Conservation (phyloP, 2,329 filamentous ascomycete species). For the Aspergillus melleus region DNA sequence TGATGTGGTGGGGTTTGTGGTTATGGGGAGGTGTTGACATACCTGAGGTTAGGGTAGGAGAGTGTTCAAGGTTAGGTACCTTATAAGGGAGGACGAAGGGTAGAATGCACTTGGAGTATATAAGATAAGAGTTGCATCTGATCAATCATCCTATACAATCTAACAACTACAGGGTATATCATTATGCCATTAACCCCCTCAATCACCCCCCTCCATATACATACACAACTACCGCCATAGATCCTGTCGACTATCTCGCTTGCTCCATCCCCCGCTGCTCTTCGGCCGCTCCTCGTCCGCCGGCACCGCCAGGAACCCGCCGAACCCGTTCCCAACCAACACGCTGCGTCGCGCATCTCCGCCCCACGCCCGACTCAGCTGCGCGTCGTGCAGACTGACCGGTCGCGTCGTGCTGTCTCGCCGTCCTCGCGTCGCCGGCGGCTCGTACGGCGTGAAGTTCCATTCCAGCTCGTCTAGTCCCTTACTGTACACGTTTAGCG, state of each 20-base stretch:
- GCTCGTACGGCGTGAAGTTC: slow-evolving; percentile 64
- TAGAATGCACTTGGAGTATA: no score
- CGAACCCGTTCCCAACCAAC: slow-evolving; percentile 67
- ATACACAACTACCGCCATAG: slow-evolving; percentile 34
- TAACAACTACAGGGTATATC: background rate
- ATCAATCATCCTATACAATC: background rate
- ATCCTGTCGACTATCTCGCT: slow-evolving; percentile 37
- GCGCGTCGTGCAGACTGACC: slow-evolving; percentile 46
- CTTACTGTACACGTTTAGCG: slow-evolving; percentile 65
- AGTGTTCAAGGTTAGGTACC: no score
- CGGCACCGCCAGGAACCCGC: slow-evolving; percentile 66
- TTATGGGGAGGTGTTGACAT: slow-evolving; percentile 18
- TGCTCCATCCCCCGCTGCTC: slow-evolving; percentile 34
- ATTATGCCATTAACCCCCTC: no score
- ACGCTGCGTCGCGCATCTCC: slow-evolving; percentile 61
- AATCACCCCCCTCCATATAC: no score
- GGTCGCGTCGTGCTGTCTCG: slow-evolving; percentile 45
- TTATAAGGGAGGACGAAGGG: no score
- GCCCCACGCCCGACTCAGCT: slow-evolving; percentile 58
- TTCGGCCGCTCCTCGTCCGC: slow-evolving; percentile 46
- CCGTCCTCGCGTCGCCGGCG: slow-evolving; percentile 39
- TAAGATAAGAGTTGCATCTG: background rate
- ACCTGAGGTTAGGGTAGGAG: no score
- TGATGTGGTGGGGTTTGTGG: slow-evolving; percentile 32
- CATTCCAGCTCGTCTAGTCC: slow-evolving; percentile 67